Percentiles rank a stretch among this genome's conserved stretches.
Evolutionary conservation across 1,284 basidiomycete species (phyloP).

Genomic region (Pseudozyma sp.): DNA sequence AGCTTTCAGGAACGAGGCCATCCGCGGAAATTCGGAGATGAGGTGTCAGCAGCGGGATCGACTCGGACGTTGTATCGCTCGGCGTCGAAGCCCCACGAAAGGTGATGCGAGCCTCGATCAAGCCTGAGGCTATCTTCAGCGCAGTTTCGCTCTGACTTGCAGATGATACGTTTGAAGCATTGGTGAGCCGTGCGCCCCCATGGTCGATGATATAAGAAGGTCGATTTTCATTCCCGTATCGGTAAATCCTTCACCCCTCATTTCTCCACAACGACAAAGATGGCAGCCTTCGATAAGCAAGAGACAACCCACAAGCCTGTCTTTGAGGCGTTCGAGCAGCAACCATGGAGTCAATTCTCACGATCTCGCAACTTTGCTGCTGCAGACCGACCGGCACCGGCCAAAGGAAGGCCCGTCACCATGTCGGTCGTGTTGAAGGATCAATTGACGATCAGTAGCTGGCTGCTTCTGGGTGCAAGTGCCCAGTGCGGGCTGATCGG

Average conservation of each 20-base stretch:
- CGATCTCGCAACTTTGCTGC: background rate
- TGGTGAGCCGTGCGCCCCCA: too few species aligned
- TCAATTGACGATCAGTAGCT: constrained; percentile 19
- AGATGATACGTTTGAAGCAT: too few species aligned
- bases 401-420: background rate
- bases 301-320: constrained; percentile 6
- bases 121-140: too few species aligned
- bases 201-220: too few species aligned
- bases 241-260: background rate
- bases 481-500: constrained; percentile 14
- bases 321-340: constrained; percentile 17
- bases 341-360: constrained; percentile 22
- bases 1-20: too few species aligned
- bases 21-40: too few species aligned
- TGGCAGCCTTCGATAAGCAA: background rate
- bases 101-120: too few species aligned
- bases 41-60: too few species aligned
- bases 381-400: constrained; percentile 7
- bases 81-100: too few species aligned
- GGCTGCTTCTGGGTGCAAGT: constrained; percentile 25
- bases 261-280: background rate
- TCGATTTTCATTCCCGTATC: background rate
- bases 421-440: constrained; percentile 8
- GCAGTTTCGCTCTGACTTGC: too few species aligned
- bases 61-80: too few species aligned